phyloP scores from a whole-genome alignment of 176 grass and related monocot genomes.

The Paspalum vaginatum region DNA sequence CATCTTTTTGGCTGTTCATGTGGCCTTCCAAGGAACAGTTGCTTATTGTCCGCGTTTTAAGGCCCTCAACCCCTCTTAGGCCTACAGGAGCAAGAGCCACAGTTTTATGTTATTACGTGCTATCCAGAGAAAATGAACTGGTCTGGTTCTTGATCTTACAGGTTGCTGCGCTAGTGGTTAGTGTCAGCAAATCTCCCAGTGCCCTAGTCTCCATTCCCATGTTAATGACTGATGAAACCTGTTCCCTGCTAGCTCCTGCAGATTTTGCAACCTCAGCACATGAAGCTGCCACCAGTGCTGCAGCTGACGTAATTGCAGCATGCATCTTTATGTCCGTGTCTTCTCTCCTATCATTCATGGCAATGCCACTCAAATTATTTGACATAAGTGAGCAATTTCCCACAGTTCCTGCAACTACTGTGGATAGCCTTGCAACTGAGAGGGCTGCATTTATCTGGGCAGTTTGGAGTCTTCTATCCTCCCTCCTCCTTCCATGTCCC shows the following conservation, averaged over 20 bases:
- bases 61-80: slow-evolving; percentile 54
- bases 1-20: slow-evolving; percentile 42
- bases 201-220: slow-evolving; percentile 42
- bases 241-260: slow-evolving; percentile 45
- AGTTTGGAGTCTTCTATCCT: slow-evolving; percentile 42
- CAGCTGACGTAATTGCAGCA: slow-evolving; percentile 49
- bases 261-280: slow-evolving; percentile 63
- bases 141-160: slow-evolving; percentile 48
- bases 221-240: slow-evolving; percentile 55
- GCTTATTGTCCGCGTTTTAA: slow-evolving; percentile 48
- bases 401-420: slow-evolving; percentile 44
- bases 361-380: slow-evolving; percentile 20
- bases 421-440: slow-evolving; percentile 59
- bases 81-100: slow-evolving; percentile 32
- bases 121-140: neutral
- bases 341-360: slow-evolving; percentile 19
- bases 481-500: slow-evolving; percentile 44
- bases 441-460: slow-evolving; percentile 63
- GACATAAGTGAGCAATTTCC: slow-evolving; percentile 42
- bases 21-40: slow-evolving; percentile 35
- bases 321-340: slow-evolving; percentile 37
- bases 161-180: slow-evolving; percentile 59
- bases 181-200: slow-evolving; percentile 48
- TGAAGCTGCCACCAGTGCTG: slow-evolving; percentile 51
- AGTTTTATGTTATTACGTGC: slow-evolving; percentile 21